These are phyloP conservation scores for Rhynchospora breviuscula DNA, from an alignment of 176 grass and related monocot species.

Conservation along the genomic window DNA sequence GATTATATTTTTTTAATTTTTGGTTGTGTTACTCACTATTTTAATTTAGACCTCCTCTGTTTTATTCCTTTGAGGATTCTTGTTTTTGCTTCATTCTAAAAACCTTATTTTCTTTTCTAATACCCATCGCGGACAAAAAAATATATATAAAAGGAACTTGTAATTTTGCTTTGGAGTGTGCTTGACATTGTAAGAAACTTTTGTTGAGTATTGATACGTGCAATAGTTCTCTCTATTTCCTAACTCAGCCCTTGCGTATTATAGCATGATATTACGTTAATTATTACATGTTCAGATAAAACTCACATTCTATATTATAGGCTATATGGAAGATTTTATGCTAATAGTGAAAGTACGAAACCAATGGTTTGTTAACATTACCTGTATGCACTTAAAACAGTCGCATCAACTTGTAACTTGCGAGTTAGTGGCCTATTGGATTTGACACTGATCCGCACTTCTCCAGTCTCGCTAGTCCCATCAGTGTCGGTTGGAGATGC, in stretches of 20 bases:
- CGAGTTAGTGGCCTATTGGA: slow-evolving; percentile 17
- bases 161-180: background rate
- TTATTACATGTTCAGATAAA: background rate
- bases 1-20: background rate
- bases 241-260: background rate
- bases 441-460: background rate
- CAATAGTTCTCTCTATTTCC: background rate
- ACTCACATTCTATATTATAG: background rate
- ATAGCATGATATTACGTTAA: background rate
- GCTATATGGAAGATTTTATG: background rate
- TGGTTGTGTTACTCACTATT: background rate
- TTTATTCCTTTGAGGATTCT: background rate
- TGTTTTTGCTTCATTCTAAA: background rate
- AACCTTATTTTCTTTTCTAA: background rate
- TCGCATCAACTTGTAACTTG: background rate
- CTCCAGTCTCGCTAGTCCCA: background rate
- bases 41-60: background rate
- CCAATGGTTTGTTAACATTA: background rate
- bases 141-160: background rate
- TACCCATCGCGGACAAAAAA: background rate
- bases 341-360: background rate
- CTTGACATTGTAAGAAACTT: background rate
- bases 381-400: background rate
- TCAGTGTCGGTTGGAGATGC: background rate
- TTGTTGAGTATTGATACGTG: background rate